A percentile compares a stretch with the other conserved stretches of the same genome.
Evolutionary conservation across 2,329 filamentous ascomycete species (phyloP).

Genomic region (Fonsecaea monophora): DNA sequence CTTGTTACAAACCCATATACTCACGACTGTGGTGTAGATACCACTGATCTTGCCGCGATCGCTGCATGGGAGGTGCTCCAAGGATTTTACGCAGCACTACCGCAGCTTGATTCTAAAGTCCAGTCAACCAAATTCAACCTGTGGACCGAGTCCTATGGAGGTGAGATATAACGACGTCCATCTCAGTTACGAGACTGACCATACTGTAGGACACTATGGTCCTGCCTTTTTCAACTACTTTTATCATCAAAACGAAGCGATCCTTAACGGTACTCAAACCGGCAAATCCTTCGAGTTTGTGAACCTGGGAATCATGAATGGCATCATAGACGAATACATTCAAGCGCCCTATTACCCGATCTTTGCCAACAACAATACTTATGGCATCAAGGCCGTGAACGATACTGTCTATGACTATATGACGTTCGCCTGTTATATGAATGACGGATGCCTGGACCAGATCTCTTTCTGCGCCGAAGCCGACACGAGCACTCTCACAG

Average conservation of each 20-base stretch:
- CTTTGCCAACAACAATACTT: constrained; percentile 63
- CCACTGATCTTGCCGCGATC: constrained; percentile 62
- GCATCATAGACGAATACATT: constrained; percentile 61
- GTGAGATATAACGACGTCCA: constrained; percentile 9
- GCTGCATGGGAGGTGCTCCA: constrained; percentile 64
- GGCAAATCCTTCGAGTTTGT: constrained; percentile 62
- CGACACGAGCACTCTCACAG: constrained; percentile 64
- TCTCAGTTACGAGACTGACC: constrained; percentile 2
- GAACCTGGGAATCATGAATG: constrained; percentile 63
- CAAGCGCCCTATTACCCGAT: constrained; percentile 60
- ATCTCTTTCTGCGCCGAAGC: constrained; percentile 70
- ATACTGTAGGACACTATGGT: constrained; percentile 54
- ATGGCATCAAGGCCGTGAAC: constrained; percentile 62
- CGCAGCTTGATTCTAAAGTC: constrained; percentile 57
- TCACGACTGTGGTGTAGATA: constrained; percentile 47
- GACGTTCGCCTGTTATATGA: constrained; percentile 66
- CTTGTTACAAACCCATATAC: not conserved
- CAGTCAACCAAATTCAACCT: constrained; percentile 63
- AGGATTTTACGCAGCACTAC: constrained; percentile 59
- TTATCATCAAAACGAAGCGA: constrained; percentile 63
- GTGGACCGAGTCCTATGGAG: constrained; percentile 59
- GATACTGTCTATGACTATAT: constrained; percentile 66
- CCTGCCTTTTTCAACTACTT: constrained; percentile 65
- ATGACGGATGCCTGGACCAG: constrained; percentile 66
- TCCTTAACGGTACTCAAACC: constrained; percentile 56